These are phyloP conservation scores for Aspergillus hiratsukae DNA, from an alignment of 2,329 filamentous ascomycete genomes.

Conservation along the genomic window DNA sequence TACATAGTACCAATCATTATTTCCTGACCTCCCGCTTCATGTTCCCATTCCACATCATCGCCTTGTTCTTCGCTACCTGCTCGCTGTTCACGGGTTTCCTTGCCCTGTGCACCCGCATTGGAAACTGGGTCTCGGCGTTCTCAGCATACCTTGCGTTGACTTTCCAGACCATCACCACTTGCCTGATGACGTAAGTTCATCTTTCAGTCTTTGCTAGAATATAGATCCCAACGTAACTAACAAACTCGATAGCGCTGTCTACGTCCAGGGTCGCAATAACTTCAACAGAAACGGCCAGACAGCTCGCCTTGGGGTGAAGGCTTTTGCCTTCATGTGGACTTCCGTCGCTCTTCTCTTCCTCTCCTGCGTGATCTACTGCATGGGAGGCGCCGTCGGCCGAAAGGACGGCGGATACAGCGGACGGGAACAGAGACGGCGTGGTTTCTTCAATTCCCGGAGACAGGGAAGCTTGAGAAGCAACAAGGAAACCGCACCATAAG, in stretches of 20 bases:
- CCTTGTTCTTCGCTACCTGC: conserved; percentile 65
- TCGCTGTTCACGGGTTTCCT: conserved; percentile 45
- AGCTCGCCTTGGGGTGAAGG: conserved; percentile 52
- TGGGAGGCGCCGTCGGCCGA: conserved; percentile 36
- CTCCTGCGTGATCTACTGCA: conserved; percentile 54
- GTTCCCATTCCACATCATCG: conserved; percentile 86
- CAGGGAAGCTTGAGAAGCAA: conserved; percentile 25
- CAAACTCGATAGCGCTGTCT: conserved; percentile 49
- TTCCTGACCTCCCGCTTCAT: conserved; percentile 87
- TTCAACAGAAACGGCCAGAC: conserved; percentile 49
- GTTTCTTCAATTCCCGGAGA: conserved; percentile 34
- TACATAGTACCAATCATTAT: conserved; percentile 56
- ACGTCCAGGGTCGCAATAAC: conserved; percentile 52
- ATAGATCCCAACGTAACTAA: conserved; percentile 13
- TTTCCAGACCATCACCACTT: conserved; percentile 55
- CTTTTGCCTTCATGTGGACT: conserved; percentile 61
- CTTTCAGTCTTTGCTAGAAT: not conserved
- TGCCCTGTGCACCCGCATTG: conserved; percentile 50
- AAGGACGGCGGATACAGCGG: conserved; percentile 33
- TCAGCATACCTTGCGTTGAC: conserved; percentile 51
- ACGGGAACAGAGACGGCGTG: conserved; percentile 33
- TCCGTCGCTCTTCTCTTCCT: conserved; percentile 53
- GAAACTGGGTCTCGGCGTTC: conserved; percentile 49
- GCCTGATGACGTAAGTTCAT: conserved; percentile 59
- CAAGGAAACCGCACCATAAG: conserved; percentile 27